phyloP scores from a whole-genome alignment of 495 filamentous ascomycete genomes.

The Podospora comata region DNA sequence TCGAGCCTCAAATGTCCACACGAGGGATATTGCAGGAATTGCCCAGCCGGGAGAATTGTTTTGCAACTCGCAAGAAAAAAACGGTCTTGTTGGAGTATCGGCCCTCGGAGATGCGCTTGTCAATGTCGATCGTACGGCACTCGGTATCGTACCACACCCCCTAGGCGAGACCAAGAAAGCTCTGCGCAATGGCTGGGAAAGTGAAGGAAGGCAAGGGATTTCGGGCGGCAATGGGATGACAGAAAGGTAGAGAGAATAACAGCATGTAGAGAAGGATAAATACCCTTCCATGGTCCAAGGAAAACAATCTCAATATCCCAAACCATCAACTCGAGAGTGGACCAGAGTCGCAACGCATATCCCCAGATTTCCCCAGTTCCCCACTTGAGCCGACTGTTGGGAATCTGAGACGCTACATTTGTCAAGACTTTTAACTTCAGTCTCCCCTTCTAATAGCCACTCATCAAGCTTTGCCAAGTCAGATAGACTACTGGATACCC shows the following conservation, averaged over 20 bases:
- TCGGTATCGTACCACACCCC: slow-evolving; percentile 17
- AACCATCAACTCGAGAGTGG: neutral
- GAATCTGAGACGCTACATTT: slow-evolving; percentile 4
- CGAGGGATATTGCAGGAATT: slow-evolving; percentile 3
- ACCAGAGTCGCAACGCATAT: neutral
- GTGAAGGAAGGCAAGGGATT: neutral
- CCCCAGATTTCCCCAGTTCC: neutral
- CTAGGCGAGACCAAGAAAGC: slow-evolving; percentile 7
- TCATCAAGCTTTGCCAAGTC: neutral
- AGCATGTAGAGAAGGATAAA: slow-evolving; percentile 9
- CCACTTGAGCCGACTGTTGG: neutral
- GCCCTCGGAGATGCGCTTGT: slow-evolving; percentile 21
- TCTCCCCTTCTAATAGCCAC: neutral
- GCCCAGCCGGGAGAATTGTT: slow-evolving; percentile 1
- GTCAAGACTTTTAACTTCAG: slow-evolving; percentile 4
- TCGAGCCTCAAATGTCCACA: slow-evolving; percentile 6
- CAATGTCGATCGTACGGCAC: slow-evolving; percentile 14
- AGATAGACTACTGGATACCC: neutral
- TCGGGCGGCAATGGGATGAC: neutral
- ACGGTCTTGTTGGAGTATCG: neutral
- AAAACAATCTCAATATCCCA: neutral
- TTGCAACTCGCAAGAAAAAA: neutral
- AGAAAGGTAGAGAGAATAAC: neutral
- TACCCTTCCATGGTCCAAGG: slow-evolving; percentile 2
- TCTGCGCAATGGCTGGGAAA: slow-evolving; percentile 3